Base-by-base conservation (phyloP, 441 rosid species). In the Croton setiger region DNA sequence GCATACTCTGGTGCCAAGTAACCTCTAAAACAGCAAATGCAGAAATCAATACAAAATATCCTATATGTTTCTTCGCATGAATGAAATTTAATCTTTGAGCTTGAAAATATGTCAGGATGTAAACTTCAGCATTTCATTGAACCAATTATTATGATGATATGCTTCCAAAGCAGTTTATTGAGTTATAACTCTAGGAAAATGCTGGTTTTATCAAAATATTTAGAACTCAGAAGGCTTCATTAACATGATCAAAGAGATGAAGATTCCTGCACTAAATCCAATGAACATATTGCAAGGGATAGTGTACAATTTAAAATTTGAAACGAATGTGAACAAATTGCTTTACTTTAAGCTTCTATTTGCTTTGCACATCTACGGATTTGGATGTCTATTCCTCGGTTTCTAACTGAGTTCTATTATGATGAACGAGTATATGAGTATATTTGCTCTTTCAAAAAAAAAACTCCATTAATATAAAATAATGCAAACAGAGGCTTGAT, bases 1-100 rank as follows among this genome's bases (percentile, higher is more conserved):
- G 99, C 99, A 75, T 94, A 94, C 78, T 94, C 99, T 15, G 99
- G 99, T 43, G 99, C 99, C 71, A 94, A 79, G 78, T 94, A 94
- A 69, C 99, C 99, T 83, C 99, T 94, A 72, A 68, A 75, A 78
- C 48, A 63, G 60, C 63, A 78, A 52, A 65, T n/a, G 54, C 51
- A 65, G 31, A 78, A 21, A 60, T 70, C 3, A 72, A 47, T 59
- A 53, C 23, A 64, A 59, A 18, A n/a, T n/a, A 15, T 45, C 18
- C 41, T 21, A 53, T 20, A 54, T 49, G 15, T 17, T 68, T 67
- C 27, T 23, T 63, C 31, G 18, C 57, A 51, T 33, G 33, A 51
- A 65, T 15, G 10, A 11, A 51, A 15, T 17, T 27, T 18, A 18
- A 66, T 9, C 21, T 4, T n/a, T 44, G 9, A 4, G 54, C 63